Evolutionary conservation across 345 rosid genomes (phyloP), one percentile per base, ranked within the genome.

Genomic region (Noccaea caerulescens): DNA sequence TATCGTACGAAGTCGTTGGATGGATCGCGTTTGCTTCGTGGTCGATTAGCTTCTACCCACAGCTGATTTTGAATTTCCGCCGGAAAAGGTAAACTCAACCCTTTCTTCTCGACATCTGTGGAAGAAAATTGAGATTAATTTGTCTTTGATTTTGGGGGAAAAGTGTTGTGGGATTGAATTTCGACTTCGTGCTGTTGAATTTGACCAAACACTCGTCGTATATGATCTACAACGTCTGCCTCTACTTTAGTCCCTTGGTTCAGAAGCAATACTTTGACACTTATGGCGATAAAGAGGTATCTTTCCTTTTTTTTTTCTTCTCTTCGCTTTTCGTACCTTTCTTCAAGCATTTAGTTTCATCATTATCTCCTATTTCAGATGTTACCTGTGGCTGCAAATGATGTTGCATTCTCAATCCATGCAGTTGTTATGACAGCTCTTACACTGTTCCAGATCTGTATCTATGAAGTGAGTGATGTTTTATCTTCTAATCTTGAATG

Each of bases 131-230:
- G 55, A 47, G 42, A 76, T 55, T 38, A 4, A 11, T 18, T 5
- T 43, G 3, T 38, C 6, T 43, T 10, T 38, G 23, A 27, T 33
- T 36, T 34, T 20, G 16, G 13, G 36, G 12, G 51, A 0, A 10
- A 72, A 93, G 92, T 52, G 97, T 93, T 57, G 90, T 91, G 68
- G 99, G 99, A n/a, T 71, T 93, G 84, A 93, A 85, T 74, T 91
- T 93, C 69, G 97, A 93, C 75, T 91, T 91, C 76, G 92, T 89
- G 73, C 5, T 91, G 70, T 82, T 91, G 81, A 93, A 93, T 83
- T 80, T 93, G 84, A 91, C 96, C 0, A 93, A 93, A 80, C 98
- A 93, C 80, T 87, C 94, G 8, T 91, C 98, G 47, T 93, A 91
- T 71, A 70, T 91, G 91, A 93, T 91, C 16, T 89, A 91, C 86